Evolutionary conservation across 805 yeast genomes (phyloP).

Genomic region (Monosporozyma siamensis): DNA sequence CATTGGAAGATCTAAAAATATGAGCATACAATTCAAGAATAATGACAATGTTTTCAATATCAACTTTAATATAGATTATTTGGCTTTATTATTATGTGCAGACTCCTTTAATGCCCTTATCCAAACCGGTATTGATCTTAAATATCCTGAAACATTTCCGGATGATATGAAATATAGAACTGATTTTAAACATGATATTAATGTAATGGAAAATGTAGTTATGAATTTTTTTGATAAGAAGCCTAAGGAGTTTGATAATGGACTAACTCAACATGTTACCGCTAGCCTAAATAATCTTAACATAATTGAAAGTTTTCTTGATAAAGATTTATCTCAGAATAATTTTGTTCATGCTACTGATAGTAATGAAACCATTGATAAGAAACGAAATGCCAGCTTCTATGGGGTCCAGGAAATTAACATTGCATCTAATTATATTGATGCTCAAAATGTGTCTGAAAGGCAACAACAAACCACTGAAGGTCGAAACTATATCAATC

Average conservation of each 20-base stretch:
- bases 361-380: background rate
- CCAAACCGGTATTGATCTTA: slow-evolving; percentile 62
- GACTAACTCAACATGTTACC: background rate
- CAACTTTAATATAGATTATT: slow-evolving; percentile 37
- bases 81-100: slow-evolving; percentile 58
- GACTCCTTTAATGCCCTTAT: slow-evolving; percentile 71
- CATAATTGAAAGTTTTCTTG: slow-evolving; percentile 15
- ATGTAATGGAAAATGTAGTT: slow-evolving; percentile 36
- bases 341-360: background rate
- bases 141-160: slow-evolving; percentile 51
- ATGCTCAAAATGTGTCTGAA: background rate
- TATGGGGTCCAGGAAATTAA: slow-evolving; percentile 24
- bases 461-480: background rate
- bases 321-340: background rate
- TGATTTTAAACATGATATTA: slow-evolving; percentile 24
- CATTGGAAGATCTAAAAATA: slow-evolving; percentile 16
- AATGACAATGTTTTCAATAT: slow-evolving; percentile 23
- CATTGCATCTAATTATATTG: slow-evolving; percentile 5
- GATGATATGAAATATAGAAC: slow-evolving; percentile 50
- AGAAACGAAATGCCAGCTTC: no score
- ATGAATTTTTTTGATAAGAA: slow-evolving; percentile 18
- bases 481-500: no score
- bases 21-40: background rate
- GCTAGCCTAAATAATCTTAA: background rate
- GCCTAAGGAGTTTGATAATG: background rate